Percentiles rank a stretch among this genome's conserved stretches.
Evolutionary conservation across 2,329 filamentous ascomycete species (phyloP).

Genomic region (Dactylellina sp.): DNA sequence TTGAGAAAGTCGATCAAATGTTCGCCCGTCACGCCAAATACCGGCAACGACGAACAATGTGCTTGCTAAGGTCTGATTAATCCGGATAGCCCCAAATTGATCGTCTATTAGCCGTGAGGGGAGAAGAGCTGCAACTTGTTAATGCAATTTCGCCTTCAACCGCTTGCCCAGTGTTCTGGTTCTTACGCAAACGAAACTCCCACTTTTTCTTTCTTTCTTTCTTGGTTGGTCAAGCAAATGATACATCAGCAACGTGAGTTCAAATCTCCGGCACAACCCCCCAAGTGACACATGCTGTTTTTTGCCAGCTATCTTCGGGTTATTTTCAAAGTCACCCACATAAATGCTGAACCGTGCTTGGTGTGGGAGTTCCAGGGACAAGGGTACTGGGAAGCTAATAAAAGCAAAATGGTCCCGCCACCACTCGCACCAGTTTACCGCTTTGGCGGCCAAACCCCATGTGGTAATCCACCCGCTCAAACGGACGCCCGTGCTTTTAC

Average conservation of each 20-base stretch:
- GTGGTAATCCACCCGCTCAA: slow-evolving; percentile 53
- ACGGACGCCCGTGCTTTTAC: slow-evolving; percentile 55
- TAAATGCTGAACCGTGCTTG: slow-evolving; percentile 55
- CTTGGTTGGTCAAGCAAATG: slow-evolving; percentile 32
- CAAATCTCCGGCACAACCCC: slow-evolving; percentile 29
- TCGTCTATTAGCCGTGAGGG: slow-evolving; percentile 41
- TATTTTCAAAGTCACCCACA: slow-evolving; percentile 48
- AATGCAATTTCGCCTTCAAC: slow-evolving; percentile 45
- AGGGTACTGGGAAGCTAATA: slow-evolving; percentile 43
- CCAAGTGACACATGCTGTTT: slow-evolving; percentile 17
- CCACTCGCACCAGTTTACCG: slow-evolving; percentile 49
- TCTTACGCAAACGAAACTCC: slow-evolving; percentile 31
- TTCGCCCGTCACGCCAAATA: slow-evolving; percentile 23
- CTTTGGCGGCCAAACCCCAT: slow-evolving; percentile 51
- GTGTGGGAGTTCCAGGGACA: slow-evolving; percentile 57
- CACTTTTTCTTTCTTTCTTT: neutral
- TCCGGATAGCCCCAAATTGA: slow-evolving; percentile 31
- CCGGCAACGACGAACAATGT: slow-evolving; percentile 6
- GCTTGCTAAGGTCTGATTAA: slow-evolving; percentile 55
- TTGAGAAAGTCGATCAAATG: slow-evolving; percentile 1
- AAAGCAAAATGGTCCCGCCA: slow-evolving; percentile 56
- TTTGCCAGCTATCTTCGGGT: slow-evolving; percentile 50
- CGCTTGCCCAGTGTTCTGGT: slow-evolving; percentile 32
- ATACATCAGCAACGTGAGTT: slow-evolving; percentile 15
- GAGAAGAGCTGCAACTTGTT: slow-evolving; percentile 18